Base-by-base conservation (phyloP, 2,329 filamentous ascomycete genomes). In the Phyllosticta capitalensis region DNA sequence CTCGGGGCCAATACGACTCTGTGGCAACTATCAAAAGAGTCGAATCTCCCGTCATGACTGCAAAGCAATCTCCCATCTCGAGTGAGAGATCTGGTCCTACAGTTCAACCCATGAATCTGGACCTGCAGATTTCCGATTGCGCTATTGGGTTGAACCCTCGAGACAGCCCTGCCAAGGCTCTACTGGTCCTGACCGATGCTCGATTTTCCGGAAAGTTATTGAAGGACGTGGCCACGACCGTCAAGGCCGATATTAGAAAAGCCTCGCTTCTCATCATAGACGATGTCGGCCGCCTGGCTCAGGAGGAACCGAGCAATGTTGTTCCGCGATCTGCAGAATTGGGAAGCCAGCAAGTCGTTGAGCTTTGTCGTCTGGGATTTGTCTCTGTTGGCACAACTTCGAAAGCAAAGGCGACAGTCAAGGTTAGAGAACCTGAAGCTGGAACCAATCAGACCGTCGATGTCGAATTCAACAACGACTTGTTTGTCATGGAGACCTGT, bases 401-500 rank as follows among this genome's bases (percentile, higher is more conserved):
- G 19, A 87, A 91, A 2, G 91, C 92, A 0, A 88, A 85, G 62
- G 82, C 85, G 0, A 76, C 77, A 2, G 79, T 94, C 2, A 82
- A 83, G 53, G 77, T 92, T 12, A 75, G 78, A 21, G 77, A 79
- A 9, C 77, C 81, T 49, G 78, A 78, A 2, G 76, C 77, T 1
- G 81, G 85, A 38, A 82, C 80, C 0, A 79, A 84, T 28, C 87
- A 86, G 63, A 82, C 84, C 49, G 73, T 96, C 14, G 87, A 94
- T 65, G 80, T 96, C 1, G 89, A 95, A 63, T 76, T 97, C 53
- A 84, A 84, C 62, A 92, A 96, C 67, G 88, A 95, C 64, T 79
- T 99, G 1, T 79, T 99, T 57, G 86, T 99, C 33, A 76, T 99
- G 6, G 94, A 99, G 72, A 95, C 92, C 0, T 99, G 95, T 67